A percentile compares a stretch with the other conserved stretches of the same genome.
These are phyloP conservation scores for Cymbopogon citratus DNA, from an alignment of 176 grass and related monocot genomes.

Conservation along the genomic window DNA sequence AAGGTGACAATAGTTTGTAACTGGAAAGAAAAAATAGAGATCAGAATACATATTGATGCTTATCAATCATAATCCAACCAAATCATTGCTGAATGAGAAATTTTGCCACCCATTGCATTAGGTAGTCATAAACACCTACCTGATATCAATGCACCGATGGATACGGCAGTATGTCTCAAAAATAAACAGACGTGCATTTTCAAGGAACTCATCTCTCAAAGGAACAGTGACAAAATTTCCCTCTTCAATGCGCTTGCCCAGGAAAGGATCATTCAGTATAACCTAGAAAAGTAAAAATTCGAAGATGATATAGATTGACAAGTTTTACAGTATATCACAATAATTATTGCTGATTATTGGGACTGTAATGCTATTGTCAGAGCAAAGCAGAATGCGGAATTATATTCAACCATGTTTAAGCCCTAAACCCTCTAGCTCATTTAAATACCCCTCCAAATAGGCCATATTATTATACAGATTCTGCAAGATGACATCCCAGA, in stretches of 20 bases:
- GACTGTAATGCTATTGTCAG: neutral
- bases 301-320: neutral
- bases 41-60: neutral
- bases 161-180: constrained; percentile 94
- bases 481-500: neutral
- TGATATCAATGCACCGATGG: constrained; percentile 78
- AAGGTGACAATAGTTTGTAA: neutral
- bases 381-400: neutral
- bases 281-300: constrained; percentile 38
- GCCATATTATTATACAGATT: neutral
- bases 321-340: neutral
- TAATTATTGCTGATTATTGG: neutral
- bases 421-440: neutral
- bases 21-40: neutral
- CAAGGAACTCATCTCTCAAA: constrained; percentile 88
- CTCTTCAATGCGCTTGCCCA: constrained; percentile 70
- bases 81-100: neutral
- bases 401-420: neutral
- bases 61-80: neutral
- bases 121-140: constrained; percentile 28
- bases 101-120: neutral
- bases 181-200: constrained; percentile 85
- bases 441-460: neutral
- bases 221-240: constrained; percentile 60
- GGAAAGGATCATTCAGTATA: constrained; percentile 95